Evolutionary conservation across 371 early-diverging fungal species (phyloP), one percentile per base, ranked within the genome.

Genomic region (Apophysomyces sp.): DNA sequence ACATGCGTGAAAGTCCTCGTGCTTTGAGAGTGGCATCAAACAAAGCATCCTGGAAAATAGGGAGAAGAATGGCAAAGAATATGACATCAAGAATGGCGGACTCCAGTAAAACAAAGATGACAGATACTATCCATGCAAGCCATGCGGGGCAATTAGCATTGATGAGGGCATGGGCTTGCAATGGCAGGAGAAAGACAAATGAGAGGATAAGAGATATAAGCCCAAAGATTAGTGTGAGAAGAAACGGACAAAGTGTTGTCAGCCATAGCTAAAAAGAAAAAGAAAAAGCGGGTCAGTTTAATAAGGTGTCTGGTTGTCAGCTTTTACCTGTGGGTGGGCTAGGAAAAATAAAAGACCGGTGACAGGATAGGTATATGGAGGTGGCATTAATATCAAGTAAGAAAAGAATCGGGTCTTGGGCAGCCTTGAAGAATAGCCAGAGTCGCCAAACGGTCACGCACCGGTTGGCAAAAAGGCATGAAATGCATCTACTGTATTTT

Each of bases 101-200:
- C 63, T 85, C 84, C 31, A 85, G 57, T 18, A 85, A 64, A 2
- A 83, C 83, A 61, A 85, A 81, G 24, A 85, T 72, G 12, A 85
- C 78, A 18, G 78, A 72, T 0, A 81, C 80, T 26, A 74, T 68
- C 86, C 86, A 85, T 13, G 86, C 86, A 3, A 83, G 61, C 66
- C 84, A 83, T 5, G 71, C 74, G 4, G 86, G 86, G 57, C 84
- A 85, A 29, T 81, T 67, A 21, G 71, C 84, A n/a, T 60, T 32
- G 31, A 83, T 82, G 13, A 85, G 70, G 0, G 86, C 86, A 63
- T 83, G 80, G 0, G 84, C 84, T 64, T 85, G 86, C 4, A 81
- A 57, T 12, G 78, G 76, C 24, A 78, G 54, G 1, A 75, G 57
- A 52, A 68, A 76, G 0, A 73, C 74, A 58, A 81, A 78, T 0